phyloP scores from a whole-genome alignment of 352 stramenopile species.

The Globisporangium lucens region DNA sequence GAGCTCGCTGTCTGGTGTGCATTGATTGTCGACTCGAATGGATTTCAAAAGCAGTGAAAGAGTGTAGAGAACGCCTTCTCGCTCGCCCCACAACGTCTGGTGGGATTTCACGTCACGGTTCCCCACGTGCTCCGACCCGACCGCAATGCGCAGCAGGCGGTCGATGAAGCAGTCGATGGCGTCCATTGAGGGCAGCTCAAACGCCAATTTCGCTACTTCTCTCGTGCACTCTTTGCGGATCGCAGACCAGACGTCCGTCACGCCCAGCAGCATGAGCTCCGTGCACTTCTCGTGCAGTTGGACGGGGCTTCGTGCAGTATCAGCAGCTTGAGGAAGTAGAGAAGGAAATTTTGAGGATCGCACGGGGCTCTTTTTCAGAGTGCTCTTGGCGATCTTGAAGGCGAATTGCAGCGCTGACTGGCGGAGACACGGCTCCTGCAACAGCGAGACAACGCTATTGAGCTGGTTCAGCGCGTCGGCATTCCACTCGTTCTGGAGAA shows the following conservation, averaged over 20 bases:
- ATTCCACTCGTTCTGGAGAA: conserved; percentile 25
- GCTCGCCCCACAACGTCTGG: conserved; percentile 35
- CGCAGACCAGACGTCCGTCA: conserved; percentile 69
- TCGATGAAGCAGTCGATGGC: conserved; percentile 41
- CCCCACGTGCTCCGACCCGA: conserved; percentile 24
- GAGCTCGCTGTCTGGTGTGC: background rate
- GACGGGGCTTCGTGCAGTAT: background rate
- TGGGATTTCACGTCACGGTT: conserved; percentile 17
- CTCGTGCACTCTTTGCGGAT: conserved; percentile 53
- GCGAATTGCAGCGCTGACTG: conserved; percentile 32
- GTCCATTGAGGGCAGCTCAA: conserved; percentile 27
- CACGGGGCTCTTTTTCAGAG: background rate
- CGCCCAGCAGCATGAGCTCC: conserved; percentile 38
- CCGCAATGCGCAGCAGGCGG: conserved; percentile 35
- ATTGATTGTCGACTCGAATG: conserved; percentile 21
- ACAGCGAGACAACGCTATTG: conserved; percentile 18
- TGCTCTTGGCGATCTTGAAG: conserved; percentile 24
- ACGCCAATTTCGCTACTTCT: conserved; percentile 18
- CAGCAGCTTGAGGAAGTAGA: background rate
- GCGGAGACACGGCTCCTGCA: conserved; percentile 39
- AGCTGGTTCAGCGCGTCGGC: conserved; percentile 15
- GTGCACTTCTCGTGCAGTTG: conserved; percentile 7
- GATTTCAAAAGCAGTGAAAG: conserved; percentile 33
- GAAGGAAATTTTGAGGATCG: background rate
- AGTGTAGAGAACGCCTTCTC: conserved; percentile 46